Percentiles rank a stretch among this genome's conserved stretches.
These are phyloP conservation scores for Helotiales sp. DNA, from an alignment of 2,329 filamentous ascomycete species.

Conservation along the genomic window DNA sequence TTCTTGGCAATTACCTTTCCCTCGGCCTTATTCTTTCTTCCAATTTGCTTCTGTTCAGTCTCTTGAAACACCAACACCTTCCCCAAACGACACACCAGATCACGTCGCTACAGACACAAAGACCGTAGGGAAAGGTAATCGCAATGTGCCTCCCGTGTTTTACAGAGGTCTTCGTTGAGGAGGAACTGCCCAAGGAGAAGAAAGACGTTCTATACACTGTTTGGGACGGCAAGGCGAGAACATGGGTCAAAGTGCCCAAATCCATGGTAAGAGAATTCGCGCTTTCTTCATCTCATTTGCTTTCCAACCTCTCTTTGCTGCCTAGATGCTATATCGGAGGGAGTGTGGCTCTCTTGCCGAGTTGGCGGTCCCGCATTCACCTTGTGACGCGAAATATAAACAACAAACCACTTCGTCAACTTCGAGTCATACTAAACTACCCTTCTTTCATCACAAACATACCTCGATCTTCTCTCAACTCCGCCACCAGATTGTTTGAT, in stretches of 20 bases:
- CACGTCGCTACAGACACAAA: background rate
- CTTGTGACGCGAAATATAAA: background rate
- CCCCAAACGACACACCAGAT: background rate
- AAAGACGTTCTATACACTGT: slow-evolving; percentile 20
- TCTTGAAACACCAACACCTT: background rate
- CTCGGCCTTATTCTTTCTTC: too few species aligned
- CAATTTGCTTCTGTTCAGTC: background rate
- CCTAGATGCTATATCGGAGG: background rate
- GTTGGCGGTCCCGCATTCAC: slow-evolving; percentile 6
- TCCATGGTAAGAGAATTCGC: slow-evolving; percentile 10
- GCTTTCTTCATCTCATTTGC: background rate
- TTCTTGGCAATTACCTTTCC: background rate
- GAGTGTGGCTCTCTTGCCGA: background rate
- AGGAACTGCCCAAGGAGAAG: slow-evolving; percentile 28
- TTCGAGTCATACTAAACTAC: slow-evolving; percentile 1
- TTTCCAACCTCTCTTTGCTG: background rate
- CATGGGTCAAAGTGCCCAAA: slow-evolving; percentile 26
- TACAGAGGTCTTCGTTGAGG: slow-evolving; percentile 35
- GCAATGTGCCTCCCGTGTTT: slow-evolving; percentile 36
- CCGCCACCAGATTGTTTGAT: background rate
- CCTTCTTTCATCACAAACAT: background rate
- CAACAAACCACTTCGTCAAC: background rate
- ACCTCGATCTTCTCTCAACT: background rate
- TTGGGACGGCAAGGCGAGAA: slow-evolving; percentile 31
- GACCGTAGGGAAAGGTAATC: background rate